Conservation (phyloP, 192 early-diverging fungal species). For the Coemansia sp. region DNA sequence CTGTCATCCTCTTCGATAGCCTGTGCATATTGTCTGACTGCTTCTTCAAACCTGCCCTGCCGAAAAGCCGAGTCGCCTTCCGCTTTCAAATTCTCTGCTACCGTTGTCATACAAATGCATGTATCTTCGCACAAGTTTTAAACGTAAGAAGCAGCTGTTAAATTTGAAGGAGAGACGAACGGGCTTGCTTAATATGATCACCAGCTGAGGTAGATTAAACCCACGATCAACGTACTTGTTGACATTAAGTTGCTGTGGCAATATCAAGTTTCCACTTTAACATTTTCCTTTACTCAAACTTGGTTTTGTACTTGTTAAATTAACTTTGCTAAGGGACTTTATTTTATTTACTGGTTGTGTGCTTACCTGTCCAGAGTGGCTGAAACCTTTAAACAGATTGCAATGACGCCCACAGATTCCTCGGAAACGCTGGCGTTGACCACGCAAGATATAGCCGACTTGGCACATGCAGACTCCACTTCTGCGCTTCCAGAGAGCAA, state of each 20-base stretch:
- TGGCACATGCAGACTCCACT: background rate
- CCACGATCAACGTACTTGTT: constrained; percentile 6
- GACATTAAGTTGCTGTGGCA: constrained; percentile 4
- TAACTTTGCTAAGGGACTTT: background rate
- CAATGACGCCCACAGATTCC: background rate
- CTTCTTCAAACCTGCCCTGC: constrained; percentile 58
- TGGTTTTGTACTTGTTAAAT: constrained; percentile 1
- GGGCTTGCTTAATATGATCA: background rate
- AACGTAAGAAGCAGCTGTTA: background rate
- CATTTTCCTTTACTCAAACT: constrained; percentile 7
- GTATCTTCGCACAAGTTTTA: background rate
- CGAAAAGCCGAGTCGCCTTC: constrained; percentile 65
- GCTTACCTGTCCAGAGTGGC: background rate
- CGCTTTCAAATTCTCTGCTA: constrained; percentile 27
- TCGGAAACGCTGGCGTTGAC: constrained; percentile 14
- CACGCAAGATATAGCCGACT: constrained; percentile 15
- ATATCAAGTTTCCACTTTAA: background rate
- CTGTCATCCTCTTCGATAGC: constrained; percentile 63
- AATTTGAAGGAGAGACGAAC: too few relatives aligned
- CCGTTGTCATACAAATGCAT: background rate
- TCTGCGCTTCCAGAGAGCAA: background rate
- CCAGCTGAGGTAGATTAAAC: background rate
- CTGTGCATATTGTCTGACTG: constrained; percentile 63
- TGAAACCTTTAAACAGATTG: background rate
- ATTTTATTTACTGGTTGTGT: background rate